Evolutionary conservation across 176 grass and related monocot species (phyloP).

Genomic region (Zoysia japonica): DNA sequence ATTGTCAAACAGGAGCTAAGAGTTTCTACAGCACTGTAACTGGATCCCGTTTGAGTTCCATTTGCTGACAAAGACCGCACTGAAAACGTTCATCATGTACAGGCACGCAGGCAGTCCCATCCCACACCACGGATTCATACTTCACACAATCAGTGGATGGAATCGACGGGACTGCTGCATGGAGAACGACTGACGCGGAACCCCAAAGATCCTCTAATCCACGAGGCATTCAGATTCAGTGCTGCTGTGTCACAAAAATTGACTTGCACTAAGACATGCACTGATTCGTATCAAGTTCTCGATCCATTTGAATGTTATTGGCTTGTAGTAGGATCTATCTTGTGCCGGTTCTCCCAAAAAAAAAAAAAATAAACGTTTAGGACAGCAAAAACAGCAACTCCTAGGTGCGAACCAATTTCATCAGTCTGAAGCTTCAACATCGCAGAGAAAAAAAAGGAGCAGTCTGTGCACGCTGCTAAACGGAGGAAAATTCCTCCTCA

Average conservation of each 20-base stretch:
- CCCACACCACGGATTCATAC: slow-evolving; percentile 10
- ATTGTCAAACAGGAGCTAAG: no score
- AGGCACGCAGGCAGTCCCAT: neutral
- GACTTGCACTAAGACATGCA: neutral
- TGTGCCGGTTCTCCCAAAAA: no score
- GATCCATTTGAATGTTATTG: neutral
- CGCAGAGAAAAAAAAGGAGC: no score
- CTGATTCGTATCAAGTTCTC: neutral
- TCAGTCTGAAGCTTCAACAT: no score
- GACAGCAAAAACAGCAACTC: no score
- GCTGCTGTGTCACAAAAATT: slow-evolving; percentile 21
- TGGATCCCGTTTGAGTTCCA: no score
- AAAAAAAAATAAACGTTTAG: no score
- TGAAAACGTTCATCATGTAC: neutral
- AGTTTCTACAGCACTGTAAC: no score
- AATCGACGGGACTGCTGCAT: neutral
- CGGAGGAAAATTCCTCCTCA: neutral
- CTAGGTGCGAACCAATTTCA: no score
- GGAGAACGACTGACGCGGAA: slow-evolving; percentile 24
- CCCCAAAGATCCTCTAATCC: neutral
- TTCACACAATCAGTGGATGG: slow-evolving; percentile 4
- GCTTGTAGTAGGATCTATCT: no score
- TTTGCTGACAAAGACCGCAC: neutral
- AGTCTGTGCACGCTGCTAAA: no score
- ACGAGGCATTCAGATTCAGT: neutral